phyloP scores from a whole-genome alignment of 1,139 yeast genomes.

The Tardiomyces digboiensis region DNA sequence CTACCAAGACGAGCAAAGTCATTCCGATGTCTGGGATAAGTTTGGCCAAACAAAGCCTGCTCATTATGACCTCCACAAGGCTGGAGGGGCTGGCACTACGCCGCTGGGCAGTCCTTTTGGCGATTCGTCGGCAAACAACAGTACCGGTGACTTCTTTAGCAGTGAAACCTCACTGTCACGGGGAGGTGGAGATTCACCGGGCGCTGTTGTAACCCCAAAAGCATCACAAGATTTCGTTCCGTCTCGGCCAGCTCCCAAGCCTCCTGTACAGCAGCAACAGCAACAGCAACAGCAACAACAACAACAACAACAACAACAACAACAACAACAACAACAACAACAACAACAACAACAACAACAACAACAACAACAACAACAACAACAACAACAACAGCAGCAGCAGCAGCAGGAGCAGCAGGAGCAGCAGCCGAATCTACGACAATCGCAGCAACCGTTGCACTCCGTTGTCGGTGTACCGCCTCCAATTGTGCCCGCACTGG shows the following conservation, averaged over 20 bases:
- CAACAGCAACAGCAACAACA: too few relatives aligned
- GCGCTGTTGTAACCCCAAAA: slow-evolving; percentile 7
- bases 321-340: too few relatives aligned
- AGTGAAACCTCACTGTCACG: slow-evolving; percentile 1
- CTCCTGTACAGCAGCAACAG: slow-evolving; percentile 12
- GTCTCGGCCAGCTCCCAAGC: slow-evolving; percentile 20
- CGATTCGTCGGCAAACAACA: not conserved
- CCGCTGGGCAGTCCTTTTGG: not conserved
- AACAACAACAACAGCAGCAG: too few relatives aligned
- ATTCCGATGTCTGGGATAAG: slow-evolving; percentile 69
- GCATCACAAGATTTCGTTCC: slow-evolving; percentile 13
- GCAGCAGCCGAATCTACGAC: too few relatives aligned
- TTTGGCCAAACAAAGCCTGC: slow-evolving; percentile 37
- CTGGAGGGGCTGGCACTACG: not conserved
- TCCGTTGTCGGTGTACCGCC: too few relatives aligned
- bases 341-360: too few relatives aligned
- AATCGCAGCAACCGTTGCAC: too few relatives aligned
- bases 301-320: too few relatives aligned
- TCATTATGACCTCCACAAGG: not conserved
- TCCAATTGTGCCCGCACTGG: too few relatives aligned
- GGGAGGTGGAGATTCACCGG: slow-evolving; percentile 3
- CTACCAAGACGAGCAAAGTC: slow-evolving; percentile 57
- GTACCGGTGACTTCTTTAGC: not conserved
- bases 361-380: too few relatives aligned
- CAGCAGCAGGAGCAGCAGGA: too few relatives aligned